Percentiles rank a stretch among this genome's conserved stretches.
Conservation (phyloP, 805 yeast genomes). For the Pichia manshurica region DNA sequence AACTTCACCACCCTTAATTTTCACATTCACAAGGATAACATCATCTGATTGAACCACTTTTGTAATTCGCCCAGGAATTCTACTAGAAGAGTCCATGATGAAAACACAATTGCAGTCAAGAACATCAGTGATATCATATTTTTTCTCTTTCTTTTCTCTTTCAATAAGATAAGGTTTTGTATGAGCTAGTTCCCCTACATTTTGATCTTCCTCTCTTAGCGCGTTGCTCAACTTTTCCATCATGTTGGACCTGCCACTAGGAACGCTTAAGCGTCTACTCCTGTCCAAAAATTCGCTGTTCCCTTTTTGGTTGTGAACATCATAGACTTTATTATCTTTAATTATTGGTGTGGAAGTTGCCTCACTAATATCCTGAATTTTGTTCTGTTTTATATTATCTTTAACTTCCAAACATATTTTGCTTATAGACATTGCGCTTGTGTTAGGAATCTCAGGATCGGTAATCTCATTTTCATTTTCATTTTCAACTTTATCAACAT, state of each 20-base stretch:
- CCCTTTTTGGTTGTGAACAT: background rate
- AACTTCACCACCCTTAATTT: constrained; percentile 1
- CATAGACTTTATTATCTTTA: background rate
- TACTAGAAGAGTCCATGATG: background rate
- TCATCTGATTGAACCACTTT: background rate
- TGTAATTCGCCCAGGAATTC: constrained; percentile 3
- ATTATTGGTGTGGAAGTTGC: constrained; percentile 2
- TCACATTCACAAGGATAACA: background rate
- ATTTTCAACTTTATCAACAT: background rate
- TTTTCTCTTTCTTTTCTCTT: background rate
- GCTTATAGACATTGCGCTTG: constrained; percentile 12
- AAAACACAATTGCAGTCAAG: constrained; percentile 2
- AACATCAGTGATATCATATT: constrained; percentile 3
- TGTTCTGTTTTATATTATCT: background rate
- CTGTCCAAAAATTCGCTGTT: too few relatives aligned
- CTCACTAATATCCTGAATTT: background rate
- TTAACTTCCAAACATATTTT: constrained; percentile 4
- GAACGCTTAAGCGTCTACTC: too few relatives aligned
- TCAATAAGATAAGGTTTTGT: background rate
- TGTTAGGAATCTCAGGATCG: constrained; percentile 15
- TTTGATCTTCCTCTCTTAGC: background rate
- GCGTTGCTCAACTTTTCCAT: background rate
- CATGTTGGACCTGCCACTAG: background rate
- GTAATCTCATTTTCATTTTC: constrained; percentile 1
- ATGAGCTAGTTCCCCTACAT: background rate